A percentile compares a stretch with the other conserved stretches of the same genome.
phyloP scores from a whole-genome alignment of 2,329 filamentous ascomycete genomes.

The Ophiocordyceps sinensis region DNA sequence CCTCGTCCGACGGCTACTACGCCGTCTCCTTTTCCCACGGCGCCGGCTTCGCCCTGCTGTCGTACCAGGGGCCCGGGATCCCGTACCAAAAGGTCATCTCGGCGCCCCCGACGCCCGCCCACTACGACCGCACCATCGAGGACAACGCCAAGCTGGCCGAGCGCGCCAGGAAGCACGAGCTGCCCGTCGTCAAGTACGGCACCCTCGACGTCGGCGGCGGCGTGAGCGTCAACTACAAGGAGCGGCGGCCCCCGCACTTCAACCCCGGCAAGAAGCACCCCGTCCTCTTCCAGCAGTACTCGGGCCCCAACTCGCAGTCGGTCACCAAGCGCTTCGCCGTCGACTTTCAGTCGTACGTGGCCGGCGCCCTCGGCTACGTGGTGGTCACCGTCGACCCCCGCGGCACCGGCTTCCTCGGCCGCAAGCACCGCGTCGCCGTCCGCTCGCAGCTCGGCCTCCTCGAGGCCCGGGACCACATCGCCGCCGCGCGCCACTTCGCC shows the following conservation, averaged over 20 bases:
- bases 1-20: constrained; percentile 62
- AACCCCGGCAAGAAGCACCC: constrained; percentile 74
- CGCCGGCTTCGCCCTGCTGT: constrained; percentile 70
- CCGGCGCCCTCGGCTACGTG: constrained; percentile 74
- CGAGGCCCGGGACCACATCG: constrained; percentile 85
- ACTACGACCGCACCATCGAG: constrained; percentile 60
- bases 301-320: constrained; percentile 81
- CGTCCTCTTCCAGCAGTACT: constrained; percentile 90
- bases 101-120: constrained; percentile 52
- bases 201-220: constrained; percentile 71
- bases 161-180: constrained; percentile 58
- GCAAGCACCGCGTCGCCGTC: constrained; percentile 67
- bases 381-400: constrained; percentile 90
- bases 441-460: constrained; percentile 72
- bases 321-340: constrained; percentile 70
- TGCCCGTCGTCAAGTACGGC: constrained; percentile 71
- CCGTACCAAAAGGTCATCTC: constrained; percentile 86
- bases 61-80: constrained; percentile 69
- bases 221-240: constrained; percentile 56
- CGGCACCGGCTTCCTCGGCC: constrained; percentile 82
- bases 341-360: constrained; percentile 83
- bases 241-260: constrained; percentile 83
- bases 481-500: constrained; percentile 72
- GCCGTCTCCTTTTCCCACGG: constrained; percentile 69
- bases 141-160: constrained; percentile 58